Percentiles rank a stretch among this genome's conserved stretches.
Conservation (phyloP, 805 yeast genomes). For the Yarrowia sp. region DNA sequence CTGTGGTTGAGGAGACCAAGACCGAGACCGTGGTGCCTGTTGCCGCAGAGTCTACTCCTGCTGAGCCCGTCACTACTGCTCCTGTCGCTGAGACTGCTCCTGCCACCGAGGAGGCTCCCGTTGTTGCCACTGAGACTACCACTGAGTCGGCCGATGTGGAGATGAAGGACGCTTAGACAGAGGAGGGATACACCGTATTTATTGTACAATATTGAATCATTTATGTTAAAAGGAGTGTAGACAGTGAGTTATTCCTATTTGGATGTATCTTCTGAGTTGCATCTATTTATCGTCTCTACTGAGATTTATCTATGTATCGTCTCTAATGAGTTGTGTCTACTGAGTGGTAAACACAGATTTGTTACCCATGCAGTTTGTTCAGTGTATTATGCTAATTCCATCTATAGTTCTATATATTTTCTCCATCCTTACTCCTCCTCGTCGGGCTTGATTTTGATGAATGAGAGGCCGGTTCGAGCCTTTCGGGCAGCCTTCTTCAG, state of each 20-base stretch:
- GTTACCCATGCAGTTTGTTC: no score
- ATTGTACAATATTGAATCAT: conserved; percentile 38
- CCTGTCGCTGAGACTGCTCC: conserved; percentile 1
- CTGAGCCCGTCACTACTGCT: conserved; percentile 18
- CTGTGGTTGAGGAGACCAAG: conserved; percentile 14
- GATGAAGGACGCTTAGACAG: conserved; percentile 41
- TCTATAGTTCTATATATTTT: neutral
- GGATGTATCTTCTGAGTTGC: no score
- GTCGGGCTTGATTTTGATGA: conserved; percentile 57
- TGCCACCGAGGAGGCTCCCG: conserved; percentile 35
- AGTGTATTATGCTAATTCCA: conserved; percentile 9
- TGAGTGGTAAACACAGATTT: no score
- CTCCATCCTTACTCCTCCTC: neutral
- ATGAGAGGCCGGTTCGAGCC: conserved; percentile 69
- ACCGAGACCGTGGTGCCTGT: conserved; percentile 21
- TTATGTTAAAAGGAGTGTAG: no score
- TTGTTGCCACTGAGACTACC: conserved; percentile 12
- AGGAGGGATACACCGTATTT: conserved; percentile 27
- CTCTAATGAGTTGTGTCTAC: no score
- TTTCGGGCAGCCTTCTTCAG: conserved; percentile 56
- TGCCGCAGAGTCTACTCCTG: neutral
- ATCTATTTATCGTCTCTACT: no score
- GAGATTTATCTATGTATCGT: no score
- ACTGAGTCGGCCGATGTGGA: conserved; percentile 40
- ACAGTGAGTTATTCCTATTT: no score